Evolutionary conservation across 2,329 filamentous ascomycete genomes (phyloP), one percentile per base, ranked within the genome.

Genomic region (Niveomyces coronatus): DNA sequence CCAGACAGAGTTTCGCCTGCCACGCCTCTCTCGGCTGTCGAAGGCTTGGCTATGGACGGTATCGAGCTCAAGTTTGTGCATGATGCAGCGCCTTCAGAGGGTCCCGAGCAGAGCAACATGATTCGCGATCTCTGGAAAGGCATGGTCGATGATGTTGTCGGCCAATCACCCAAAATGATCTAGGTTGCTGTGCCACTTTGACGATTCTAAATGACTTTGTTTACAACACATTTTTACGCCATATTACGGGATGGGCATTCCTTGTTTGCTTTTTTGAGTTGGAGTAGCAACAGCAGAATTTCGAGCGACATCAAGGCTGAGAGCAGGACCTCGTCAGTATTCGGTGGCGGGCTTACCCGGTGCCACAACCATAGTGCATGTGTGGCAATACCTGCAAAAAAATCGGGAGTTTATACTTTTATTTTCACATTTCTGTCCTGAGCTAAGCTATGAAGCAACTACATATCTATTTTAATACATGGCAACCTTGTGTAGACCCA

Each of bases 11-110:
- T 75, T 19, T 53, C 67, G 4, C 61, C 71, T 4, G 63, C 65
- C 3, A 61, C 65, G 5, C 65, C 72, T 4, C 57, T 79, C 41
- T 71, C 69, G 8, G 70, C 73, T 50, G 63, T 78, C n/a, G 71
- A 76, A 49, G 66, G 66, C n/a, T 67, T 76, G 47, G 65, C 67
- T 32, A 50, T 75, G 7, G 73, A 77, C 51, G 66, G 72, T 32
- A 61, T 73, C 5, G 67, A 74, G 53, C 60, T 78, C 37, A 70
- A 69, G 51, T 70, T 73, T 48, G 60, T 60, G 9, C 67, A 74
- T 44, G 56, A 63, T 8, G 41, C 50, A 44, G 39, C 39, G 30
- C 16, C 35, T 3, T 53, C 17, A 9, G 54, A 43, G 16, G 31
- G 43, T 10, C 43, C 53, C 17, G 52, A 60, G 37, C 48, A 53